phyloP scores from a whole-genome alignment of 176 grass and related monocot species.

The Carex cristatella region DNA sequence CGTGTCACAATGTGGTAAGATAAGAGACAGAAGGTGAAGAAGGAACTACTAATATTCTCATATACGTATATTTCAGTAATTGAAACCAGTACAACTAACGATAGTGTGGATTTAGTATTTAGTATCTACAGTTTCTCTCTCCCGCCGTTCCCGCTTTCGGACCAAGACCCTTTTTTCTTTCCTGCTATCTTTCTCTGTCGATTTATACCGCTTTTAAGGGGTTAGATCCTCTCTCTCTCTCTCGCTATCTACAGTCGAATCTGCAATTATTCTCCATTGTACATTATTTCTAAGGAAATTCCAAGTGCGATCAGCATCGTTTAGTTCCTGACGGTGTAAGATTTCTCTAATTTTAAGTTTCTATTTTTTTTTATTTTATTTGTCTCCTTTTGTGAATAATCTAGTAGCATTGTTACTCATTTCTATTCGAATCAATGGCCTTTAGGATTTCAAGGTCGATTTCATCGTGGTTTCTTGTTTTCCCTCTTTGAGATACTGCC shows the following conservation, averaged over 20 bases:
- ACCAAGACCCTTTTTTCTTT: neutral
- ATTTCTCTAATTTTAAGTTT: neutral
- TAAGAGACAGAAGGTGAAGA: neutral
- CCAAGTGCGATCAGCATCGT: neutral
- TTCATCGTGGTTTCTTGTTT: neutral
- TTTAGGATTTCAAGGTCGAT: neutral
- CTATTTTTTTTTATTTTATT: neutral
- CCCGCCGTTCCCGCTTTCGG: constrained; percentile 29
- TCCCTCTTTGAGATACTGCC: neutral
- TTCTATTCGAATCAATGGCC: neutral
- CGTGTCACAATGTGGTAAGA: neutral
- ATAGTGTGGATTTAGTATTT: neutral
- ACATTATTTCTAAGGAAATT: neutral
- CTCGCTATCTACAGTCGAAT: neutral
- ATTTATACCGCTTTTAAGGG: neutral
- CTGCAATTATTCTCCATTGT: neutral
- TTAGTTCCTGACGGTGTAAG: neutral
- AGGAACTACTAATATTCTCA: neutral
- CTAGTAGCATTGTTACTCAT: neutral
- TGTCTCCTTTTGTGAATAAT: neutral
- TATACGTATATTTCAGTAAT: neutral
- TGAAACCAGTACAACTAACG: neutral
- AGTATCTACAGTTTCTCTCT: neutral
- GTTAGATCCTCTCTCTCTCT: neutral
- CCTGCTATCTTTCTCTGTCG: neutral